These are phyloP conservation scores for Coemansia biformis DNA, from an alignment of 192 early-diverging fungal genomes.

Conservation along the genomic window DNA sequence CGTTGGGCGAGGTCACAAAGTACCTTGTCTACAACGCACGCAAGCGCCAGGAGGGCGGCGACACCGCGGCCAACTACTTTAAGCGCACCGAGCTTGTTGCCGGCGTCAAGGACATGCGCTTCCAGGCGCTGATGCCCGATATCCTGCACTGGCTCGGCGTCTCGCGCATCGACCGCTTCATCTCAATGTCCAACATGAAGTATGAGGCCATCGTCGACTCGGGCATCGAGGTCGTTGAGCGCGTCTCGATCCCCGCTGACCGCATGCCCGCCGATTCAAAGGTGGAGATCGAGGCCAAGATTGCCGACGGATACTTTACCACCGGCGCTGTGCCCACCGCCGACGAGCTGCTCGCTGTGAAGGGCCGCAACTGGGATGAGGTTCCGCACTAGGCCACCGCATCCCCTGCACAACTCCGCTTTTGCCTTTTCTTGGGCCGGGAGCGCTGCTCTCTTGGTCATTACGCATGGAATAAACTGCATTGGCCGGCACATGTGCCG, in stretches of 20 bases:
- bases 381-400: conserved; percentile 23
- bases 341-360: conserved; percentile 60
- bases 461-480: too few relatives aligned
- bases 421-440: neutral
- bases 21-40: conserved; percentile 94
- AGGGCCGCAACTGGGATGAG: conserved; percentile 83
- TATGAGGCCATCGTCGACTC: conserved; percentile 86
- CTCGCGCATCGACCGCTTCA: conserved; percentile 88
- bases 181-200: conserved; percentile 84
- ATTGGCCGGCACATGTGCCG: neutral
- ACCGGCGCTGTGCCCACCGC: conserved; percentile 55
- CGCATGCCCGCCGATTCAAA: conserved; percentile 83
- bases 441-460: neutral
- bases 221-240: conserved; percentile 83
- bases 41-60: conserved; percentile 77
- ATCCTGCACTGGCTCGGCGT: conserved; percentile 95
- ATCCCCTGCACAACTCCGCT: conserved; percentile 5
- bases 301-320: conserved; percentile 93
- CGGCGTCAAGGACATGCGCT: conserved; percentile 92
- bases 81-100: conserved; percentile 80
- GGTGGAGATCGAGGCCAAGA: conserved; percentile 96
- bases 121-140: conserved; percentile 96
- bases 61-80: conserved; percentile 88
- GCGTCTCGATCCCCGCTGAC: conserved; percentile 83
- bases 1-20: conserved; percentile 92